phyloP scores from a whole-genome alignment of 768 basidiomycete species.

The Amanita rubescens region DNA sequence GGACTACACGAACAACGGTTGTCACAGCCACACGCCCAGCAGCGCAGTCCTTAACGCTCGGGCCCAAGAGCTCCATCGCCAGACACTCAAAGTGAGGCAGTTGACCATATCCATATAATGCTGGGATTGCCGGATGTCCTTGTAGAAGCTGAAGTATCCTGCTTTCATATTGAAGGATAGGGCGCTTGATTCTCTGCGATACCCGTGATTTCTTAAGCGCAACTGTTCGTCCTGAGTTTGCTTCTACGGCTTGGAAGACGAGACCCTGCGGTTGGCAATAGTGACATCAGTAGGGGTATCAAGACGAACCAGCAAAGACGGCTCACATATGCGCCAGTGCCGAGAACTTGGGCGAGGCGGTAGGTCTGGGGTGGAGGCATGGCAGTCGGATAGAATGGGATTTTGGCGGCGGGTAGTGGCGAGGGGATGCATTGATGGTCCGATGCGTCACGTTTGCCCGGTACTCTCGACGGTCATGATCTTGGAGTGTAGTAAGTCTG shows the following conservation, averaged over 20 bases:
- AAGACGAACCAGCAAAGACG: slow-evolving; percentile 7
- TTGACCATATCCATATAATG: slow-evolving; percentile 22
- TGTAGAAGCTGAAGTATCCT: slow-evolving; percentile 20
- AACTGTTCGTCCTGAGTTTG: slow-evolving; percentile 12
- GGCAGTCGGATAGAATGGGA: not conserved
- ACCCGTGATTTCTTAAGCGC: slow-evolving; percentile 28
- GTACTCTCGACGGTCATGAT: too few species aligned
- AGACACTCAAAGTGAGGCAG: slow-evolving; percentile 28
- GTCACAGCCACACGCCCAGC: too few species aligned
- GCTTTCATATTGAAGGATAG: slow-evolving; percentile 21
- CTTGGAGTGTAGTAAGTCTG: too few species aligned
- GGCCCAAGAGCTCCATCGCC: slow-evolving; percentile 24
- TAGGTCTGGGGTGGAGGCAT: slow-evolving; percentile 6
- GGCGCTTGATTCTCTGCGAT: slow-evolving; percentile 20
- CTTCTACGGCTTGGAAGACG: slow-evolving; percentile 17
- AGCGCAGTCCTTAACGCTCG: too few species aligned
- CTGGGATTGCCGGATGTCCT: slow-evolving; percentile 26
- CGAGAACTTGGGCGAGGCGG: too few species aligned
- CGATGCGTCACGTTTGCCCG: too few species aligned
- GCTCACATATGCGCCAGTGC: too few species aligned
- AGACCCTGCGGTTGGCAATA: too few species aligned
- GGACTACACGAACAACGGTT: too few species aligned
- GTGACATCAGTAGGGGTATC: too few species aligned
- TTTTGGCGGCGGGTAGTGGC: not conserved
- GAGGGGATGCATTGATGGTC: too few species aligned